Conservation (phyloP, 23 red algal genomes). For the Gracilaria gracilis region DNA sequence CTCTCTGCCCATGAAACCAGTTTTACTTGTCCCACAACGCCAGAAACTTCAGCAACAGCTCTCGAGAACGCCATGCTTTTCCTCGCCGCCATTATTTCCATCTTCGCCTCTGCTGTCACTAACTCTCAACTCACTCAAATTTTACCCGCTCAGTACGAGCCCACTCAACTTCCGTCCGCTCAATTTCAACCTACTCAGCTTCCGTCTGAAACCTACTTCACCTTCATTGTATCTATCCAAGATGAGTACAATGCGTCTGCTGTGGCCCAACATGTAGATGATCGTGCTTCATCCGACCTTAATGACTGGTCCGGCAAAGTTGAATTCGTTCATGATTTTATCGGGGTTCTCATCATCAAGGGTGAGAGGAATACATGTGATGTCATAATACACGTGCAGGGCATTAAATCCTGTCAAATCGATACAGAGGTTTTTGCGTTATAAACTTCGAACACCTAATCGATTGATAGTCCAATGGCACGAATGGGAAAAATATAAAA, state of each 20-base stretch:
- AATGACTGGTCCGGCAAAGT: constrained; percentile 15
- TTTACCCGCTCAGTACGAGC: background rate
- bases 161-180: background rate
- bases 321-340: constrained; percentile 5
- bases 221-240: constrained; percentile 4
- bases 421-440: constrained; percentile 1
- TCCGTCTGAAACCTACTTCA: background rate
- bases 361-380: constrained; percentile 8
- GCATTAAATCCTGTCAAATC: background rate
- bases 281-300: background rate
- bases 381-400: background rate
- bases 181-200: background rate
- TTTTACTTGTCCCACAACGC: too few species aligned
- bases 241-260: background rate
- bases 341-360: background rate
- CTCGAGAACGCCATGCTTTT: background rate
- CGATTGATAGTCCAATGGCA: too few species aligned
- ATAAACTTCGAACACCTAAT: background rate
- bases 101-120: background rate
- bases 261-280: background rate
- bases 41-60: too few species aligned
- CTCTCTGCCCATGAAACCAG: too few species aligned
- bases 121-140: background rate
- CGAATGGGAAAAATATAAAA: too few species aligned
- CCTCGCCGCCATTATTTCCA: background rate